A percentile compares a stretch with the other conserved stretches of the same genome.
Conservation (phyloP, 805 yeast genomes). For the Maudiozyma pseudohumilis region DNA sequence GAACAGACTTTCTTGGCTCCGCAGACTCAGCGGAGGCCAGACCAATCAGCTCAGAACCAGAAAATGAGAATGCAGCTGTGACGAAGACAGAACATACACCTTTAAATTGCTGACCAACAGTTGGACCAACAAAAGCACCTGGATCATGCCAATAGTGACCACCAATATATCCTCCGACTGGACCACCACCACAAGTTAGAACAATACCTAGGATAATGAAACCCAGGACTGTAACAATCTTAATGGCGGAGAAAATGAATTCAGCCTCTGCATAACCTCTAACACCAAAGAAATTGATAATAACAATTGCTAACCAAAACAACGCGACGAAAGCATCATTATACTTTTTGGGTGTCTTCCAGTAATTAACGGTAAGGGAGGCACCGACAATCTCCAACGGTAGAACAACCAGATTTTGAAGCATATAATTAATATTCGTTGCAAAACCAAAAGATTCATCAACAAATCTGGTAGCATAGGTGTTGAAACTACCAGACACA, state of each 20-base stretch:
- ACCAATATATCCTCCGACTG: conserved; percentile 39
- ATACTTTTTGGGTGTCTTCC: conserved; percentile 38
- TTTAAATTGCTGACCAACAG: conserved; percentile 35
- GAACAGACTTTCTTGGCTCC: conserved; percentile 39
- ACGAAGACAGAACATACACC: conserved; percentile 67
- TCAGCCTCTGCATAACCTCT: conserved; percentile 48
- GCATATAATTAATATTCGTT: conserved; percentile 46
- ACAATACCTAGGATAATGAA: conserved; percentile 40
- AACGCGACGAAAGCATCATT: conserved; percentile 41
- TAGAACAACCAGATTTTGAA: conserved; percentile 42
- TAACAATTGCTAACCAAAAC: conserved; percentile 39
- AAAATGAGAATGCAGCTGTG: conserved; percentile 57
- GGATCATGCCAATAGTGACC: conserved; percentile 43
- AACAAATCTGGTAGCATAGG: conserved; percentile 48
- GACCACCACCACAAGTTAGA: conserved; percentile 45
- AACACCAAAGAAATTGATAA: conserved; percentile 45
- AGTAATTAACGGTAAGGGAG: conserved; percentile 42
- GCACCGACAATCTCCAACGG: conserved; percentile 47
- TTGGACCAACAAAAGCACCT: conserved; percentile 47
- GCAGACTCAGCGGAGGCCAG: conserved; percentile 41
- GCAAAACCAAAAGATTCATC: conserved; percentile 57
- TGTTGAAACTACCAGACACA: conserved; percentile 52
- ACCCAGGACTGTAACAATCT: conserved; percentile 39
- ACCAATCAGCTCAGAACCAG: conserved; percentile 45
- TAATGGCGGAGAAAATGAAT: conserved; percentile 37